These are phyloP conservation scores for Wakefieldia striispora DNA, from an alignment of 768 basidiomycete species.

Conservation along the genomic window DNA sequence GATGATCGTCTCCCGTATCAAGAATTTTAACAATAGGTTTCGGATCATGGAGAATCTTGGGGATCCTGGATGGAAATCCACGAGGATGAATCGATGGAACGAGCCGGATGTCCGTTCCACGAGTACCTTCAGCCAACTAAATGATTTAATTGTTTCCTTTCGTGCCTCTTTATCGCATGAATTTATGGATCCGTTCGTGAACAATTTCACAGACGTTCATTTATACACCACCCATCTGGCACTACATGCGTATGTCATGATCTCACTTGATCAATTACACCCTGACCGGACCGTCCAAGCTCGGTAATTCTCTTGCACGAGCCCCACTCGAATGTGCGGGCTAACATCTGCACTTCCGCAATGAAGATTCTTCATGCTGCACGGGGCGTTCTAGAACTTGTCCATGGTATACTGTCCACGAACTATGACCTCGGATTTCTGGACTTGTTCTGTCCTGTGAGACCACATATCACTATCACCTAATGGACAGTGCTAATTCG, in stretches of 20 bases:
- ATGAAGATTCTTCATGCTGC: slow-evolving; percentile 66
- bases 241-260: slow-evolving; percentile 31
- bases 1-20: slow-evolving; percentile 59
- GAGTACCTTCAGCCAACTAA: slow-evolving; percentile 61
- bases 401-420: slow-evolving; percentile 65
- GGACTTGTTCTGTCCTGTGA: slow-evolving; percentile 68
- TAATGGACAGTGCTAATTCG: not conserved
- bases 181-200: slow-evolving; percentile 50
- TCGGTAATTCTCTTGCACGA: slow-evolving; percentile 72
- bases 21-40: slow-evolving; percentile 68
- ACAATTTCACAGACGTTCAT: slow-evolving; percentile 57
- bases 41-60: slow-evolving; percentile 58
- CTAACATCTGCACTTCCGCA: slow-evolving; percentile 62
- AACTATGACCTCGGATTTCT: slow-evolving; percentile 70
- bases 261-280: slow-evolving; percentile 35
- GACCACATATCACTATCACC: slow-evolving; percentile 15
- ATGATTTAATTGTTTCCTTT: slow-evolving; percentile 56
- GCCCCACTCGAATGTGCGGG: slow-evolving; percentile 63
- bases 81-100: slow-evolving; percentile 32
- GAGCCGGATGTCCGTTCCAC: slow-evolving; percentile 59
- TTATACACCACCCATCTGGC: slow-evolving; percentile 42
- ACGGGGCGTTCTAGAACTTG: slow-evolving; percentile 62
- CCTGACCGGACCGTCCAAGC: slow-evolving; percentile 36
- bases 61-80: slow-evolving; percentile 38
- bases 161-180: slow-evolving; percentile 56